phyloP scores from a whole-genome alignment of 768 basidiomycete species.

The Leccinum disarticulatum region DNA sequence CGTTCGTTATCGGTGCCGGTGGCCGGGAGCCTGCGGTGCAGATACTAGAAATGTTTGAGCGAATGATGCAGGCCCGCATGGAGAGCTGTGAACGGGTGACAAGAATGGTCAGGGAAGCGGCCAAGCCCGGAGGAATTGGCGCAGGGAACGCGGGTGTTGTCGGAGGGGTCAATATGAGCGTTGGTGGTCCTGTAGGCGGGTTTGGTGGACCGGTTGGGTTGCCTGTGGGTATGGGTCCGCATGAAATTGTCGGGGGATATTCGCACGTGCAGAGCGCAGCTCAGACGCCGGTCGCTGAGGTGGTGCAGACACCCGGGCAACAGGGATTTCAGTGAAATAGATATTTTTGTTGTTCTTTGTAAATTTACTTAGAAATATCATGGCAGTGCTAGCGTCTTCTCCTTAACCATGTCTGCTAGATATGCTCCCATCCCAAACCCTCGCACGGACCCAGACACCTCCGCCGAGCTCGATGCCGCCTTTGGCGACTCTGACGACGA shows the following conservation, averaged over 20 bases:
- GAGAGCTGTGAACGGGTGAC: conserved; percentile 72
- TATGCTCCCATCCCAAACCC: conserved; percentile 71
- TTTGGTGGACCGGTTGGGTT: conserved; percentile 30
- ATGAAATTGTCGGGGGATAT: conserved; percentile 21
- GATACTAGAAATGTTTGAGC: conserved; percentile 66
- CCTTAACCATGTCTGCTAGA: conserved; percentile 46
- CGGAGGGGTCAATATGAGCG: conserved; percentile 17
- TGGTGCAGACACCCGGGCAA: conserved; percentile 20
- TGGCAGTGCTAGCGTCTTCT: neutral
- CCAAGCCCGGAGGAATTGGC: conserved; percentile 21
- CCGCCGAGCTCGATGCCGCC: conserved; percentile 80
- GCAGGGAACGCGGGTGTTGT: conserved; percentile 6
- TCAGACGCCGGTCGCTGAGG: conserved; percentile 10
- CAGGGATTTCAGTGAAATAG: conserved; percentile 21
- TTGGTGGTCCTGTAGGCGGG: conserved; percentile 31
- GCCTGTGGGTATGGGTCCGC: conserved; percentile 21
- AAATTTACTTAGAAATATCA: conserved; percentile 10
- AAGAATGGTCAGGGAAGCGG: conserved; percentile 46
- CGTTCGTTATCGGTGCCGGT: conserved; percentile 30
- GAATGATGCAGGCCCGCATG: conserved; percentile 72
- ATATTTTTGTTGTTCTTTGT: neutral
- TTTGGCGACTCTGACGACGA: conserved; percentile 75
- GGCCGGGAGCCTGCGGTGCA: conserved; percentile 44
- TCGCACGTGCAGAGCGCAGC: conserved; percentile 9
- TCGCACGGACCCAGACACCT: conserved; percentile 45